Percentiles rank a stretch among this genome's conserved stretches.
These are phyloP conservation scores for Mycena leptocephala DNA, from an alignment of 768 basidiomycete species.

Conservation along the genomic window DNA sequence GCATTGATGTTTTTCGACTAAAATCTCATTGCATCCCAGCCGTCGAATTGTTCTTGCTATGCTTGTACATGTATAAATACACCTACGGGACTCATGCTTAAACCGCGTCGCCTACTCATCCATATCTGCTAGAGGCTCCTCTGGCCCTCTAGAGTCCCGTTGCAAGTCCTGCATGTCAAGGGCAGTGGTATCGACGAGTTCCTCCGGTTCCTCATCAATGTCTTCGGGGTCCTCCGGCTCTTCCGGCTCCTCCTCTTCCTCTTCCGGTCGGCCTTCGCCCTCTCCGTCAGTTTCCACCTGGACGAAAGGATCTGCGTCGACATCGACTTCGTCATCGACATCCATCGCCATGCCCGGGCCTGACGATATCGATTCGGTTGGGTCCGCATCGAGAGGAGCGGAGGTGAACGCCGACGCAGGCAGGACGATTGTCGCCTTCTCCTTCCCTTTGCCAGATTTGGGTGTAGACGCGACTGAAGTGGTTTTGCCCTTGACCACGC, in stretches of 20 bases:
- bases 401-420: constrained; percentile 48
- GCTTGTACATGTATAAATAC: not conserved
- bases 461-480: constrained; percentile 38
- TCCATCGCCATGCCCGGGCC: constrained; percentile 50
- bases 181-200: constrained; percentile 58
- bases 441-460: constrained; percentile 53
- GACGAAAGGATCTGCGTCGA: constrained; percentile 47
- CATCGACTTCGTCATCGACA: constrained; percentile 47
- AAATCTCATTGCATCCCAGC: too few species aligned
- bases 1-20: too few species aligned
- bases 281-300: constrained; percentile 32
- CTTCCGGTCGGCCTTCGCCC: constrained; percentile 42
- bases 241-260: constrained; percentile 53
- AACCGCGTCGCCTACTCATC: constrained; percentile 3
- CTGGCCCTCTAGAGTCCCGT: constrained; percentile 56
- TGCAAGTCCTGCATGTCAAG: constrained; percentile 62
- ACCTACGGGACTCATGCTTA: not conserved
- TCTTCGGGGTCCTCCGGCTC: constrained; percentile 59
- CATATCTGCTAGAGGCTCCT: constrained; percentile 40
- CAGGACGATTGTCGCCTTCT: constrained; percentile 46
- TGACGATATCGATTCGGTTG: constrained; percentile 49
- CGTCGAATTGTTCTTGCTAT: too few species aligned
- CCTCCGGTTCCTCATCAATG: constrained; percentile 58
- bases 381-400: constrained; percentile 14
- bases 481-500: constrained; percentile 40